Base-by-base conservation (phyloP, 306 rosid genomes). In the Arachis hypogaea region DNA sequence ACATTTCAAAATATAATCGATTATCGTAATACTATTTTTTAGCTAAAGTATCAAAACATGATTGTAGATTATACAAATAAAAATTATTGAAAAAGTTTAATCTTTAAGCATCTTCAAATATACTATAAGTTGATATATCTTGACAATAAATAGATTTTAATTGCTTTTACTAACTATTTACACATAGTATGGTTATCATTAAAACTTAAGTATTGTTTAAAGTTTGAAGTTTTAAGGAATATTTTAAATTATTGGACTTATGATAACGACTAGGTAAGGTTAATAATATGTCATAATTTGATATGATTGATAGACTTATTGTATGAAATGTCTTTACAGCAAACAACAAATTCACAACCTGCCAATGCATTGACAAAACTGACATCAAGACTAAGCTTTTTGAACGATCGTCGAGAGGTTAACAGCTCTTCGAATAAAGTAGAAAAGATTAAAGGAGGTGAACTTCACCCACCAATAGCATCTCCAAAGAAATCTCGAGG, bases 381-480 rank as follows among this genome's bases (percentile, higher is more conserved):
- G 81, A 83, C 96, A 5, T 75, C 85, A 65, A 78, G 86, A 73
- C 82, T 88, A 50, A 85, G 86, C 82, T 83, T 92, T 73, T 64
- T 88, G 90, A 89, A 92, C 78, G 96, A 88, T 74, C 83, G 87
- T 22, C 22, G 28, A 52, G 58, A 52, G 22, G 6, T n/a, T 22
- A 52, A 22, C 1, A 4, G 4, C 8, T 52, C 58, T 52, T 1
- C 28, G 0, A 50, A 40, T 12, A 73, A 38, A 11, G 2, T 73
- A 12, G 45, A 79, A 67, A 84, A 73, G 68, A 69, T 76, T 41
- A 58, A 71, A 49, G 87, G 75, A 62, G 43, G 29, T 9, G 83
- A 83, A 72, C 41, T 79, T 59, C 78, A 50, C n/a, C 73, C 54
- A 30, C 76, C 68, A 56, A 68, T 51, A 73, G 77, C 68, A 60